Evolutionary conservation across 1,284 basidiomycete species (phyloP).

Genomic region (Fomitopsis palustris): DNA sequence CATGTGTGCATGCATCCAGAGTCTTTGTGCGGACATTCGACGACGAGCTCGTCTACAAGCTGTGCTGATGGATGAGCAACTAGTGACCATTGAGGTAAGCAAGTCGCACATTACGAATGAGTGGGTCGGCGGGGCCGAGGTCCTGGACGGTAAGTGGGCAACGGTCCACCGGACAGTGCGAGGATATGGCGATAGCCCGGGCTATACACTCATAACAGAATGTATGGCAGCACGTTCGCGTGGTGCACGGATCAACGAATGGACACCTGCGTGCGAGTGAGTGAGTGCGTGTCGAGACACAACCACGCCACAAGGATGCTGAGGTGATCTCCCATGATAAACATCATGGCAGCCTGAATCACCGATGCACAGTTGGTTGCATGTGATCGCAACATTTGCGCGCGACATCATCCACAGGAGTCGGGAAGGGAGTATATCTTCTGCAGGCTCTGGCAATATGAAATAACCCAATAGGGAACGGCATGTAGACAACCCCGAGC

Average conservation of each 20-base stretch:
- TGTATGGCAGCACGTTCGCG: slow-evolving; percentile 75
- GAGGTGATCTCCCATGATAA: too few species aligned
- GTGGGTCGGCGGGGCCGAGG: slow-evolving; percentile 59
- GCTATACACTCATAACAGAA: slow-evolving; percentile 79
- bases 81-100: neutral
- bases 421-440: too few species aligned
- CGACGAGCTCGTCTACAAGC: slow-evolving; percentile 82
- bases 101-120: slow-evolving; percentile 65
- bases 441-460: too few species aligned
- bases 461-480: too few species aligned
- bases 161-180: slow-evolving; percentile 82
- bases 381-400: too few species aligned
- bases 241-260: slow-evolving; percentile 71
- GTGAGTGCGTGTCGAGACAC: too few species aligned
- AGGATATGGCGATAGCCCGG: slow-evolving; percentile 57
- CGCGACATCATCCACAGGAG: too few species aligned
- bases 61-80: slow-evolving; percentile 26
- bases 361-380: too few species aligned
- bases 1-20: slow-evolving; percentile 63
- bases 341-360: too few species aligned
- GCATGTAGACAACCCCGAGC: too few species aligned
- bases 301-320: too few species aligned
- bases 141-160: slow-evolving; percentile 52
- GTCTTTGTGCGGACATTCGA: slow-evolving; percentile 61
- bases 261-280: slow-evolving; percentile 61